A percentile compares a stretch with the other conserved stretches of the same genome.
These are phyloP conservation scores for Sindora glabra DNA, from an alignment of 306 rosid species.

Conservation along the genomic window DNA sequence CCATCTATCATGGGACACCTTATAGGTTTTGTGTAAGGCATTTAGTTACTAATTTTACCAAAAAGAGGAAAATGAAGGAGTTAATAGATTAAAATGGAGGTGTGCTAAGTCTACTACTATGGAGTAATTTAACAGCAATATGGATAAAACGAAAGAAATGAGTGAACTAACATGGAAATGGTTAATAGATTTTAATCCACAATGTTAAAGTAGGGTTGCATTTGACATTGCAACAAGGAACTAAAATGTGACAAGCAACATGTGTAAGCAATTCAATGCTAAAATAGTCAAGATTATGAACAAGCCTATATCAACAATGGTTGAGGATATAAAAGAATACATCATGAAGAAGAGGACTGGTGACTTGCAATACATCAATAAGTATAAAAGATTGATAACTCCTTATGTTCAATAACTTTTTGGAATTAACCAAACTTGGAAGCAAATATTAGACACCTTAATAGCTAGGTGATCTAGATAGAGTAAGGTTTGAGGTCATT, in stretches of 20 bases:
- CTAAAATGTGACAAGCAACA: background rate
- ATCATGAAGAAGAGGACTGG: background rate
- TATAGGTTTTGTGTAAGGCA: background rate
- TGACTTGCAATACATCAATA: no score
- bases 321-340: background rate
- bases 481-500: no score
- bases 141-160: background rate
- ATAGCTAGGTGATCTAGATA: no score
- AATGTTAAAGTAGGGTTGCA: background rate
- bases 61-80: background rate
- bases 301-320: background rate
- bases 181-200: background rate
- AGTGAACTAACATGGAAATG: background rate
- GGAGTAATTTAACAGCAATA: no score
- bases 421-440: no score
- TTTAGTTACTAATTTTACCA: background rate
- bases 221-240: background rate
- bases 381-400: no score
- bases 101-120: background rate
- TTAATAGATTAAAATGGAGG: background rate
- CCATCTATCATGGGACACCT: background rate
- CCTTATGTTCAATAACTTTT: no score
- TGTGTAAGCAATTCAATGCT: background rate
- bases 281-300: background rate
- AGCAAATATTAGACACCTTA: no score